Evolutionary conservation across 768 basidiomycete species (phyloP), one percentile per base, ranked within the genome.

Genomic region (Melanogaster broomeanus): DNA sequence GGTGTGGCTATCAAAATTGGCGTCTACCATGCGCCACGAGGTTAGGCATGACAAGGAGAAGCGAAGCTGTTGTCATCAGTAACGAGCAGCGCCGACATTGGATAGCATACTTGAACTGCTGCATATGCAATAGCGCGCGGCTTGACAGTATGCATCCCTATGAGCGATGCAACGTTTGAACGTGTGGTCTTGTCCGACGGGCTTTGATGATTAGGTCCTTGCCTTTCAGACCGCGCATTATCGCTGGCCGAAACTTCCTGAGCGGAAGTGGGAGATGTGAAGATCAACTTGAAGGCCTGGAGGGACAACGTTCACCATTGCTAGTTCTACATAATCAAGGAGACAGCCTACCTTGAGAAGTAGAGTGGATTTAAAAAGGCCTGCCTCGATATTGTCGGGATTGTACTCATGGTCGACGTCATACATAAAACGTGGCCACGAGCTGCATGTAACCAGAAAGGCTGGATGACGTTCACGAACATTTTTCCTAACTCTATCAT

Each of bases 101-200:
- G 28, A 9, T 2, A 30, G 28, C 7, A 30, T 9, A 67, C 66
- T 45, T 67, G 63, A 4, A 65, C 60, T 15, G 65, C 56, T 2
- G 52, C 49, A 37, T 67, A 67, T 15, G 66, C 59, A 27, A 67
- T 59, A 1, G 45, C 52, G 16, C 59, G 44, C 2, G 63, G 65
- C 3, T 61, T 48, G 15, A 63, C 54, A 2, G 47, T 21, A 6
- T 19, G 43, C 56, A 60, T 53, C 15, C 41, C 44, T 11, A 58
- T 8, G 13, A 59, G 33, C 1, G 6, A n/a, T 2, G 56, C 51
- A 22, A 57, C 49, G 6, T 58, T 24, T 11, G 52, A 21, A 13
- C 31, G 45, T 10, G 63, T 53, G n/a, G 8, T 15, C 12, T 28
- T 25, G 7, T 42, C 6, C 4, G 21, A 25, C 21, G 33, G 22